A percentile compares a stretch with the other conserved stretches of the same genome.
phyloP scores from a whole-genome alignment of 2,329 filamentous ascomycete species.

The Colletotrichum karsti region DNA sequence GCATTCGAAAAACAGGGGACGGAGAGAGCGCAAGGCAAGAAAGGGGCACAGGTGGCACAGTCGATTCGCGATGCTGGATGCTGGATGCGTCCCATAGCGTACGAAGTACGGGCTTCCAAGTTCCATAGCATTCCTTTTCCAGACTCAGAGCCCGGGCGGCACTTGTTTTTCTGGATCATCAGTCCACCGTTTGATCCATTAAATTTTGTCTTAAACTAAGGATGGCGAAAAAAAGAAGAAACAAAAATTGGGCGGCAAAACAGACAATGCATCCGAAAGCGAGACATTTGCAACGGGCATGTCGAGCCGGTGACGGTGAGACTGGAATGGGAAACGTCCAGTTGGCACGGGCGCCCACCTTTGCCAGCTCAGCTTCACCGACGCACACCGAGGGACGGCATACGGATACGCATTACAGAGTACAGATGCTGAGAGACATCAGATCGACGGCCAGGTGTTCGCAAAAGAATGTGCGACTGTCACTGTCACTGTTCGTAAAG shows the following conservation, averaged over 20 bases:
- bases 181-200: slow-evolving; percentile 3
- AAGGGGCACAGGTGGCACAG: not conserved
- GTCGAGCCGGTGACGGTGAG: slow-evolving; percentile 9
- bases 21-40: not conserved
- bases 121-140: slow-evolving; percentile 18
- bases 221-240: slow-evolving; percentile 10
- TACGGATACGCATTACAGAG: not conserved
- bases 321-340: not conserved
- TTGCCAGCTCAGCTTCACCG: slow-evolving; percentile 15
- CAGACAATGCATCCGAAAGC: slow-evolving; percentile 1
- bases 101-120: slow-evolving; percentile 16
- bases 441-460: not conserved
- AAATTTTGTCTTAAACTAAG: slow-evolving; percentile 4
- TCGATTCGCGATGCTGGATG: slow-evolving; percentile 3
- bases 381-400: slow-evolving; percentile 8
- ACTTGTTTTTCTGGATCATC: not conserved
- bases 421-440: slow-evolving; percentile 4
- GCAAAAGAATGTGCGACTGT: slow-evolving; percentile 1
- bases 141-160: not conserved
- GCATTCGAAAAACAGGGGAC: not conserved
- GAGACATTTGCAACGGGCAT: slow-evolving; percentile 24
- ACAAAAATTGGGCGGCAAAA: not conserved
- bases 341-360: slow-evolving; percentile 9
- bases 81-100: not conserved
- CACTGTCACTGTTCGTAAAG: too few relatives aligned